Percentiles rank a stretch among this genome's conserved stretches.
Evolutionary conservation across 306 rosid species (phyloP).

Genomic region (Biancaea sappan): DNA sequence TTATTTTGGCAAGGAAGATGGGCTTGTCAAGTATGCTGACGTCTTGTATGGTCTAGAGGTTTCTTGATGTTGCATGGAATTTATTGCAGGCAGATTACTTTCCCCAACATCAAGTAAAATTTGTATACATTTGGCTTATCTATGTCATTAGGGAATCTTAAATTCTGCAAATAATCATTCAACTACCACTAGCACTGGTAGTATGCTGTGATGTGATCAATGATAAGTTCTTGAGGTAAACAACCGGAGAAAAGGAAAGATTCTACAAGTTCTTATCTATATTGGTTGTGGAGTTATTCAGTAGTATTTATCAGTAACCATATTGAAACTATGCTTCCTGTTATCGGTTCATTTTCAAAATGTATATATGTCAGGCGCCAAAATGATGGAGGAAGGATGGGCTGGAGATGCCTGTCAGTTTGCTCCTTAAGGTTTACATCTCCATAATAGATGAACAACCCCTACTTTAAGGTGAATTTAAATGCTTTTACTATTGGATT

Average conservation of each 20-base stretch:
- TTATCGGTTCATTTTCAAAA: conserved; percentile 16
- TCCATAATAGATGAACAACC: not conserved
- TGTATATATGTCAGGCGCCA: not conserved
- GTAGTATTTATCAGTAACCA: not conserved
- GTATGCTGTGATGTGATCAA: not conserved
- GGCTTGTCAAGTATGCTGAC: conserved; percentile 45
- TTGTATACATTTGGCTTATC: conserved; percentile 34
- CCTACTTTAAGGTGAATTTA: not conserved
- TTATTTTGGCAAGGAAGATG: conserved; percentile 33
- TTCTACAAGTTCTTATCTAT: not conserved
- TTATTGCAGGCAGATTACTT: conserved; percentile 22
- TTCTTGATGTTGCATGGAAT: conserved; percentile 22
- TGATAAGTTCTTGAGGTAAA: not conserved
- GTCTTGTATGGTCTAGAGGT: conserved; percentile 53
- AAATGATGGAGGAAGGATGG: not conserved
- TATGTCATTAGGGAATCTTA: not conserved
- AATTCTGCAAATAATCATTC: not conserved
- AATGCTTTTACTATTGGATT: not conserved
- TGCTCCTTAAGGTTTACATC: not conserved
- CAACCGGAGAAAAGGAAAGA: not conserved
- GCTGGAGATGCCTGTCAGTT: not conserved
- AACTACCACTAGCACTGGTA: not conserved
- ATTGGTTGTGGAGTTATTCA: not conserved
- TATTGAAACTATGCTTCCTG: conserved; percentile 1
- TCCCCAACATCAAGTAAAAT: conserved; percentile 11